Evolutionary conservation across 441 rosid species (phyloP).

Genomic region (Jatropha podagrica): DNA sequence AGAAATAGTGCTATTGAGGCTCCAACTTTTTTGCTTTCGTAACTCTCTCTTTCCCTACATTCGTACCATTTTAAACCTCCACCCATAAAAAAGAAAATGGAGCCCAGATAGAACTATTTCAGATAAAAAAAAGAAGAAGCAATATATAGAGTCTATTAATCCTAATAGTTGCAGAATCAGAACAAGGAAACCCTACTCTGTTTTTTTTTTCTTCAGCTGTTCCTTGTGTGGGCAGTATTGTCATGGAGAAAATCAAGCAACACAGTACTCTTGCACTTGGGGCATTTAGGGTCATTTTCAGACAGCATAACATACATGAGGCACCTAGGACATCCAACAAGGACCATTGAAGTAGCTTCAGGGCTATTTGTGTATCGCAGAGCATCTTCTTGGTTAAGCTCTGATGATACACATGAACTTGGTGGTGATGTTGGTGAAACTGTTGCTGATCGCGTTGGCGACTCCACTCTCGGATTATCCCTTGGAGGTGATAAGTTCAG

Average conservation of each 20-base stretch:
- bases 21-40: slow-evolving; percentile 30
- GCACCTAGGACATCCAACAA: slow-evolving; percentile 95
- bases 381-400: slow-evolving; percentile 54
- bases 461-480: slow-evolving; percentile 37
- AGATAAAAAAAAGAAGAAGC: slow-evolving; percentile 13
- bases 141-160: slow-evolving; percentile 19
- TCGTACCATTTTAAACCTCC: background rate
- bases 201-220: slow-evolving; percentile 25
- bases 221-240: slow-evolving; percentile 42
- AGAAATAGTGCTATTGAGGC: slow-evolving; percentile 49
- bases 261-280: slow-evolving; percentile 95
- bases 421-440: slow-evolving; percentile 79
- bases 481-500: slow-evolving; percentile 90
- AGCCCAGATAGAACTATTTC: slow-evolving; percentile 67
- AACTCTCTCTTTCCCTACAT: background rate
- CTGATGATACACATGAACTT: slow-evolving; percentile 91
- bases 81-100: slow-evolving; percentile 33
- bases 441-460: slow-evolving; percentile 63
- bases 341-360: slow-evolving; percentile 85
- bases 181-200: background rate
- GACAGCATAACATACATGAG: slow-evolving; percentile 98
- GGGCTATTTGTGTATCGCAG: slow-evolving; percentile 61
- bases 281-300: slow-evolving; percentile 88
- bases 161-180: slow-evolving; percentile 25
- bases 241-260: slow-evolving; percentile 87